Percentiles rank a stretch among this genome's conserved stretches.
Evolutionary conservation across 768 basidiomycete species (phyloP).

Genomic region (Postia placenta): DNA sequence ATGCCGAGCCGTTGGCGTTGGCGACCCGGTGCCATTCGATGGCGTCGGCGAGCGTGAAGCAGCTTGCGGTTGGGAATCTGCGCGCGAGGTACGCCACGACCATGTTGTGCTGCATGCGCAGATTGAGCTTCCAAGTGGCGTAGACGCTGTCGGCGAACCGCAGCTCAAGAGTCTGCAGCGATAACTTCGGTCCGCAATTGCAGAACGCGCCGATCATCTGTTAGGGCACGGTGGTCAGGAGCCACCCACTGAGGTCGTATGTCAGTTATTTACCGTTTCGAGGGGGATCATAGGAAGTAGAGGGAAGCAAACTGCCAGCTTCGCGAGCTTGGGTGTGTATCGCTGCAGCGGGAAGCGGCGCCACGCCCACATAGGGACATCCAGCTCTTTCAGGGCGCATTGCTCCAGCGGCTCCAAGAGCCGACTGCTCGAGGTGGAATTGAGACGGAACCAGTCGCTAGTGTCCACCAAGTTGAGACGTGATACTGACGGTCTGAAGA

Average conservation of each 20-base stretch:
- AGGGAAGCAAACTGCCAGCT: constrained; percentile 1
- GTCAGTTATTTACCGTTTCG: too few relatives aligned
- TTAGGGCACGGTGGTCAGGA: not conserved
- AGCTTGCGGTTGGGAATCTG: not conserved
- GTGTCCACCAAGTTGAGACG: constrained; percentile 1
- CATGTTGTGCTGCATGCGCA: constrained; percentile 2
- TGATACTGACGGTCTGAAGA: not conserved
- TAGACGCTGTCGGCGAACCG: not conserved
- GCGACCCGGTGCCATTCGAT: constrained; percentile 4
- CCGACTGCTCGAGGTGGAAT: not conserved
- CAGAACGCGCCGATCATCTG: not conserved
- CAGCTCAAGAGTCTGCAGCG: not conserved
- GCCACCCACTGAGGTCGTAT: too few relatives aligned
- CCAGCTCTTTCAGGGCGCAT: not conserved
- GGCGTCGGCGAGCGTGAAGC: not conserved
- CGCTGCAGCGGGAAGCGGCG: not conserved
- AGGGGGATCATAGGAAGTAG: too few relatives aligned
- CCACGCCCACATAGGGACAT: constrained; percentile 1
- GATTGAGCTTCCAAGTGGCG: constrained; percentile 1
- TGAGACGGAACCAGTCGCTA: constrained; percentile 2
- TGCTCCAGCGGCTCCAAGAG: constrained; percentile 2
- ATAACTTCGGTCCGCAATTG: not conserved
- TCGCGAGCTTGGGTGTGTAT: not conserved
- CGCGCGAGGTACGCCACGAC: not conserved
- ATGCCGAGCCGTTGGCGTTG: not conserved